Evolutionary conservation across 2,329 filamentous ascomycete species (phyloP), one percentile per base, ranked within the genome.

Genomic region (Anthostomella pinea): DNA sequence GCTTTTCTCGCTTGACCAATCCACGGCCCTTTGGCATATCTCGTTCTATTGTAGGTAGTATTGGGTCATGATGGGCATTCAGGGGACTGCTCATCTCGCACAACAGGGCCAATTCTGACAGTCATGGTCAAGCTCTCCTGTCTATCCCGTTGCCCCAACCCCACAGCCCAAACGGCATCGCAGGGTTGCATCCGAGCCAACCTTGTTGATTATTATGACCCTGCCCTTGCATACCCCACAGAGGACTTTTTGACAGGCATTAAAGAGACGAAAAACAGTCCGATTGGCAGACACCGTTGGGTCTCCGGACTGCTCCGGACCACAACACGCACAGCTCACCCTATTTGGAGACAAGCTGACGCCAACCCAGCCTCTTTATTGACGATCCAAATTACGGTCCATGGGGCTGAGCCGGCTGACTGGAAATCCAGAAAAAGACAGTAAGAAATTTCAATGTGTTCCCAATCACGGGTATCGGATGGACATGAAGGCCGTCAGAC

Each of bases 331-430:
- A n/a, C n/a, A n/a, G n/a, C n/a, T n/a, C 21, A 22, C 21, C 21
- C 21, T 22, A 11, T 22, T 7, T 22, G 21, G 11, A 22, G n/a
- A n/a, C n/a, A n/a, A 4, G 32, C 16, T 19, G 11, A 14, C 29
- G 27, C 19, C 14, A 14, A 10, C 13, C 26, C 13, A 9, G 19
- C n/a, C 20, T 22, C 22, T 31, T 38, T 38, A 27, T 34, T 20
- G 30, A 39, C 30, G 48, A 52, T 51, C 49, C 45, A 48, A 46
- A 51, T 54, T 46, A 46, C 22, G 35, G 35, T 28, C 38, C 23
- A 39, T 34, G 39, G 34, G 25, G 37, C 30, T 44, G 47, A 50
- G 41, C 42, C 42, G 44, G 34, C 31, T 11, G 25, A 8, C 25
- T n/a, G n/a, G n/a, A n/a, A n/a, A n/a, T n/a, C n/a, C n/a, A n/a